Base-by-base conservation (phyloP, 345 rosid genomes). In the Arabis alpina region DNA sequence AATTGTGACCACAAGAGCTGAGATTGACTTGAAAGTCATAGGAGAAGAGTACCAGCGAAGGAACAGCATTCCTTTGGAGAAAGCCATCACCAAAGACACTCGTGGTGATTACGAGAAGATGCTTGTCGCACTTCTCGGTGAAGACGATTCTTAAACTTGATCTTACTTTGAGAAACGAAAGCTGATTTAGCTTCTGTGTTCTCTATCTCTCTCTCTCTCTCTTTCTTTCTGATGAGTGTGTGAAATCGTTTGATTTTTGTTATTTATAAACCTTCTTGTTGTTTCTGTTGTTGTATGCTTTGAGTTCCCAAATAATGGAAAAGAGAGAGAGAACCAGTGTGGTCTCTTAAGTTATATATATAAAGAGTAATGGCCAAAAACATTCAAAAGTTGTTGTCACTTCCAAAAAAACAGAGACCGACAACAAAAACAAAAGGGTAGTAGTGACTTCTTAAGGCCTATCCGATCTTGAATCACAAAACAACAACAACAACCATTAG, bases 1-100 rank as follows among this genome's bases (percentile, higher is more conserved):
- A 42, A 78, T 90, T 62, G 82, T 93, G 44, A 72, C 92, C n/a
- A 88, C 87, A 14, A 87, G 92, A 63, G 92, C 92, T 45, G 96
- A 89, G 82, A 66, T 84, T 36, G 92, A 86, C 70, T 52, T 89
- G 81, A 76, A 87, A 80, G 32, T 80, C 64, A 83, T 89, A 25
- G 87, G 80, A 60, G 91, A 78, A 1, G 96, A 83, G 79, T 89
- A 84, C 63, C 88, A 85, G 66, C 75, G 75, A 14, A 84, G 91
- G 53, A 83, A 77, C 83, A 84, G 86, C 61, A 76, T 82, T 25
- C 85, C 88, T 23, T 77, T 87, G 60, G 88, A 76, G 45, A 80
- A 70, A 37, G 87, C 89, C 24, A 82, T 89, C 15, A 72, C 37
- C 70, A 84, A 83, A 77, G 96, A 89, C 66, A 89, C 91, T 30